Evolutionary conservation across 305 asterid species (phyloP).

Genomic region (Fraxinus greggii): DNA sequence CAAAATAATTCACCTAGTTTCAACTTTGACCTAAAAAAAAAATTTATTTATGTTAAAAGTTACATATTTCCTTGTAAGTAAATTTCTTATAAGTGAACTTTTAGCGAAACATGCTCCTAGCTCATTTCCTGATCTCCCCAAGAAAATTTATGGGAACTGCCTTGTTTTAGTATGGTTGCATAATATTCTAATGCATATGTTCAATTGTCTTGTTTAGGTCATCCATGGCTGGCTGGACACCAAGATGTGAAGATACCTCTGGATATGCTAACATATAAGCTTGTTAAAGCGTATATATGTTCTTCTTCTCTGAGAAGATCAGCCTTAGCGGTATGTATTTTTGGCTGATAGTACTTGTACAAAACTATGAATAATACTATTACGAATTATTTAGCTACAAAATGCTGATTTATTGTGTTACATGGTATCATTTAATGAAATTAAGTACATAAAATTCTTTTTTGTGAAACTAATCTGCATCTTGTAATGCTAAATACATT

Average conservation of each 20-base stretch:
- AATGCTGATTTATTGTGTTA: not conserved
- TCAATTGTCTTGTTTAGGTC: slow-evolving; percentile 51
- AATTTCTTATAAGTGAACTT: not conserved
- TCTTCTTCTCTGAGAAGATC: slow-evolving; percentile 86
- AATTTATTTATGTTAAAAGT: not conserved
- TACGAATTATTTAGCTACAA: not conserved
- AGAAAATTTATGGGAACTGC: not conserved
- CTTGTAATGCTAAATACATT: not conserved
- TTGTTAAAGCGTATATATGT: slow-evolving; percentile 74
- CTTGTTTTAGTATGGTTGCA: not conserved
- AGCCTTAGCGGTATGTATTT: slow-evolving; percentile 66
- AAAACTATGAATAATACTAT: not conserved
- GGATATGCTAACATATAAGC: slow-evolving; percentile 81
- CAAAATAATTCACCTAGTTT: not conserved
- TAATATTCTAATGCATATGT: slow-evolving; percentile 7
- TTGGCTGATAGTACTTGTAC: not conserved
- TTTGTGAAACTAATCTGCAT: not conserved
- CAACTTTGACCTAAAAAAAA: not conserved
- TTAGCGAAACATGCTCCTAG: not conserved
- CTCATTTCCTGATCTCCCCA: not conserved
- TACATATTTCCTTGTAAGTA: not conserved
- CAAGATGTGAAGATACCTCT: slow-evolving; percentile 79
- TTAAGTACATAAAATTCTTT: not conserved
- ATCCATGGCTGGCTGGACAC: slow-evolving; percentile 87
- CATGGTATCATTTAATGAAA: not conserved